Evolutionary conservation across 176 grass and related monocot species (phyloP), one percentile per base, ranked within the genome.

Genomic region (Carex scoparia): DNA sequence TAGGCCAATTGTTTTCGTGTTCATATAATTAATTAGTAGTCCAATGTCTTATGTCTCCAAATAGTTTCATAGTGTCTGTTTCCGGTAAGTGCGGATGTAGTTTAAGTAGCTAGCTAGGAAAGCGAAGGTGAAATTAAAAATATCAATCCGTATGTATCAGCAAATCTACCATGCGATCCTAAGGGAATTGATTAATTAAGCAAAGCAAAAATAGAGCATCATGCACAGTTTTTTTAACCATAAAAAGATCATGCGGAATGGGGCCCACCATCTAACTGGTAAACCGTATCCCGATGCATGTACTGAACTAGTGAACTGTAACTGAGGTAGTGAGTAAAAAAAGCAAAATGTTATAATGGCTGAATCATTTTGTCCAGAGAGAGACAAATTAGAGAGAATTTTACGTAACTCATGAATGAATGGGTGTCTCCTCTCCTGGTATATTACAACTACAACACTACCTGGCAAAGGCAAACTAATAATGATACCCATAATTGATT

Each of bases 331-430:
- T 23, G 23, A 23, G 23, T 23, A 23, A 23, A 23, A 23, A 87
- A 60, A 51, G 68, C 46, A 79, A 80, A 72, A 56, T 42, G 88
- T 84, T 57, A 90, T 90, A 68, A 90, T 90, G 70, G 71, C 80
- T 80, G 85, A 90, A 90, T 90, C 85, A 90, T 90, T 84, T 84
- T 87, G 63, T 80, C 63, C 62, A 63, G 33, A 65, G 79, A 86
- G 75, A 53, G 57, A 81, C 69, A 71, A 70, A 73, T 83, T 49
- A 56, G 62, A 69, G 63, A n/a, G 46, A 84, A 84, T 67, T 84
- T 67, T 84, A 31, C 58, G 72, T 4, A 79, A 57, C 53, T 79
- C 53, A 16, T 58, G 51, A 58, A 58, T 58, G 53, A 14, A 23
- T 23, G 23, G 23, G 23, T 23, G 23, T 23, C 23, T 23, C 23